phyloP scores from a whole-genome alignment of 1,284 basidiomycete genomes.

The Ganoderma leucocontextum region DNA sequence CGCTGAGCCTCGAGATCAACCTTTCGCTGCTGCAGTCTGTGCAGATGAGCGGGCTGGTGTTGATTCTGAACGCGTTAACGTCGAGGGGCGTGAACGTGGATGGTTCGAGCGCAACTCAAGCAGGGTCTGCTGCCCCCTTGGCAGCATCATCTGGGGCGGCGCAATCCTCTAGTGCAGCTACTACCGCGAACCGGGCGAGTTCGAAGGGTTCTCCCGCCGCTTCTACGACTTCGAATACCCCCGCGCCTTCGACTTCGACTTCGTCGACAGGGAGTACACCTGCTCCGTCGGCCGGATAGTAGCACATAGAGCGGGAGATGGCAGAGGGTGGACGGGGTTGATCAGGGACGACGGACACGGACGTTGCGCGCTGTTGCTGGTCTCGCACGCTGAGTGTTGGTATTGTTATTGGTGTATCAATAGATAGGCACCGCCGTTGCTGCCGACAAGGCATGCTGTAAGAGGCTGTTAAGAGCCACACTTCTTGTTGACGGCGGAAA shows the following conservation, averaged over 20 bases:
- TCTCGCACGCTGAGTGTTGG: slow-evolving; percentile 10
- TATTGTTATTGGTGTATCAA: slow-evolving; percentile 34
- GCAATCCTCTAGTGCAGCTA: slow-evolving; percentile 14
- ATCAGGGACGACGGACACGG: slow-evolving; percentile 19
- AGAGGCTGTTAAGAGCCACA: slow-evolving; percentile 8
- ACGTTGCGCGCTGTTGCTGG: background rate
- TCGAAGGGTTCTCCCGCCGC: slow-evolving; percentile 14
- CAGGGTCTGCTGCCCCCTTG: background rate
- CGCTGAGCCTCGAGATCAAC: slow-evolving; percentile 79
- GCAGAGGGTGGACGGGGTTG: slow-evolving; percentile 14
- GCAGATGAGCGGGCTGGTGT: slow-evolving; percentile 77
- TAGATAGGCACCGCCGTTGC: slow-evolving; percentile 17
- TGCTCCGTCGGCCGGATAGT: slow-evolving; percentile 9
- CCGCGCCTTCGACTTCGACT: slow-evolving; percentile 19
- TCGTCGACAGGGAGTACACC: slow-evolving; percentile 16
- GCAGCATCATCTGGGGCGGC: background rate
- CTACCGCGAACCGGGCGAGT: slow-evolving; percentile 9
- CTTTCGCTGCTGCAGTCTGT: slow-evolving; percentile 70
- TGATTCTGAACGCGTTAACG: slow-evolving; percentile 72
- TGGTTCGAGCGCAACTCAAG: slow-evolving; percentile 12
- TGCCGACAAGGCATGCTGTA: slow-evolving; percentile 8
- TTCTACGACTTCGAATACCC: slow-evolving; percentile 22
- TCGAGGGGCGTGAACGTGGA: slow-evolving; percentile 39
- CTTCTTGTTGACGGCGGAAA: slow-evolving; percentile 21
- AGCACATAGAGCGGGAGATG: slow-evolving; percentile 4